phyloP scores from a whole-genome alignment of 2,329 filamentous ascomycete genomes.

The Ophiostoma triangulosporum region DNA sequence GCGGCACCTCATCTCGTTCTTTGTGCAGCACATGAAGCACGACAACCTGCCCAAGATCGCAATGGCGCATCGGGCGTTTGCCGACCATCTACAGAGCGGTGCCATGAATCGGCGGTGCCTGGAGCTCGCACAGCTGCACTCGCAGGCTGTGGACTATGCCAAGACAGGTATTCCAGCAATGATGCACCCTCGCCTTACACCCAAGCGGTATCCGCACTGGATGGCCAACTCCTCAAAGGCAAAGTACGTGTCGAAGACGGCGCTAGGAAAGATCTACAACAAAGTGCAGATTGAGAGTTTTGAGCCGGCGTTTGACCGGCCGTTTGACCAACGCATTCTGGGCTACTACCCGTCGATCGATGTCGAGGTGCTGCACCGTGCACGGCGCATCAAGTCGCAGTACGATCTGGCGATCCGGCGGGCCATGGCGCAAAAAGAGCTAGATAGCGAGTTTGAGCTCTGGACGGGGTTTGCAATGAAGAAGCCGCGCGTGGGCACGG shows the following conservation, averaged over 20 bases:
- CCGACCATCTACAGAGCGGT: constrained; percentile 49
- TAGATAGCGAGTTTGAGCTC: constrained; percentile 80
- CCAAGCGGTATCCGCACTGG: constrained; percentile 66
- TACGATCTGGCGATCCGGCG: constrained; percentile 69
- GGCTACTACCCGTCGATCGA: constrained; percentile 34
- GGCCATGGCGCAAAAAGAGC: constrained; percentile 73
- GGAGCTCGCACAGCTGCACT: constrained; percentile 67
- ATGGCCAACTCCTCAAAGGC: constrained; percentile 54
- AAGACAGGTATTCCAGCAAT: constrained; percentile 73
- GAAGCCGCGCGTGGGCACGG: constrained; percentile 55
- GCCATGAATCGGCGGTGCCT: constrained; percentile 58
- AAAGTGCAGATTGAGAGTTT: constrained; percentile 56
- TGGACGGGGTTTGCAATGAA: constrained; percentile 76
- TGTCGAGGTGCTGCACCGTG: constrained; percentile 42
- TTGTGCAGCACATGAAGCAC: constrained; percentile 86
- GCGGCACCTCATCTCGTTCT: constrained; percentile 68
- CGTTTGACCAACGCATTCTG: constrained; percentile 67
- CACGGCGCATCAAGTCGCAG: constrained; percentile 52
- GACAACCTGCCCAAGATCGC: constrained; percentile 72
- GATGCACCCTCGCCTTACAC: constrained; percentile 48
- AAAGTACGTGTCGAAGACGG: constrained; percentile 53
- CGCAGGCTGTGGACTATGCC: constrained; percentile 82
- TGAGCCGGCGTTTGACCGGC: constrained; percentile 52
- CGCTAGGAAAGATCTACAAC: constrained; percentile 76
- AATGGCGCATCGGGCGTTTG: constrained; percentile 62